Conservation (phyloP, 2,329 filamentous ascomycete species). For the Ceratocystis destructans region DNA sequence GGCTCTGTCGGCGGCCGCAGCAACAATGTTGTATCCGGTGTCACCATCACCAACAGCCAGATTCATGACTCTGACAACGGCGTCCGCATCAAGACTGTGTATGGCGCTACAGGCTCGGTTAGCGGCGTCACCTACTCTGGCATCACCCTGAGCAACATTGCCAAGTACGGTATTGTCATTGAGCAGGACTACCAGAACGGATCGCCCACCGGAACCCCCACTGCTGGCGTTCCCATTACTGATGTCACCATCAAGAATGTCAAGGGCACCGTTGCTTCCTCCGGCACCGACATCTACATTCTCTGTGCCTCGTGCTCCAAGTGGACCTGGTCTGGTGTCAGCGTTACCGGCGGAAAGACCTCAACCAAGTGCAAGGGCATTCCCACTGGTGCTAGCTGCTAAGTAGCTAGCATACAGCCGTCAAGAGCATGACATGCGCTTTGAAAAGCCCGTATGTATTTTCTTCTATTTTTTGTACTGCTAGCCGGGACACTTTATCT, state of each 20-base stretch:
- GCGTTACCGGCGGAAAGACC: conserved; percentile 39
- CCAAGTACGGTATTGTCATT: conserved; percentile 30
- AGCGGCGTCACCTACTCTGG: conserved; percentile 32
- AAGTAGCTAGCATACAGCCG: not conserved
- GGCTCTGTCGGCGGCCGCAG: conserved; percentile 34
- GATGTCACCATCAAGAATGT: conserved; percentile 33
- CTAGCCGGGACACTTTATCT: not conserved
- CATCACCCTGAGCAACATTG: conserved; percentile 32
- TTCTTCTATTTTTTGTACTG: not conserved
- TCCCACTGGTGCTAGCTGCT: conserved; percentile 20
- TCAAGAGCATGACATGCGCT: not conserved
- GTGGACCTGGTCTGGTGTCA: conserved; percentile 40
- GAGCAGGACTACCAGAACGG: conserved; percentile 37
- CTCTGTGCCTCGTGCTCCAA: conserved; percentile 38
- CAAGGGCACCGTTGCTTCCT: conserved; percentile 30
- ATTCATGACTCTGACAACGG: conserved; percentile 42
- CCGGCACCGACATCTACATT: conserved; percentile 36
- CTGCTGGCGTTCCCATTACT: conserved; percentile 40
- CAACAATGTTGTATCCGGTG: conserved; percentile 39
- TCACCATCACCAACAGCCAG: conserved; percentile 36
- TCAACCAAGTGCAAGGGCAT: conserved; percentile 23
- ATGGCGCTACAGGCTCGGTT: conserved; percentile 32
- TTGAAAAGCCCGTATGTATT: not conserved
- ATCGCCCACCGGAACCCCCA: conserved; percentile 32
- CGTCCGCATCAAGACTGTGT: conserved; percentile 38